phyloP scores from a whole-genome alignment of 2,329 filamentous ascomycete species.

The Penicillium sp. region DNA sequence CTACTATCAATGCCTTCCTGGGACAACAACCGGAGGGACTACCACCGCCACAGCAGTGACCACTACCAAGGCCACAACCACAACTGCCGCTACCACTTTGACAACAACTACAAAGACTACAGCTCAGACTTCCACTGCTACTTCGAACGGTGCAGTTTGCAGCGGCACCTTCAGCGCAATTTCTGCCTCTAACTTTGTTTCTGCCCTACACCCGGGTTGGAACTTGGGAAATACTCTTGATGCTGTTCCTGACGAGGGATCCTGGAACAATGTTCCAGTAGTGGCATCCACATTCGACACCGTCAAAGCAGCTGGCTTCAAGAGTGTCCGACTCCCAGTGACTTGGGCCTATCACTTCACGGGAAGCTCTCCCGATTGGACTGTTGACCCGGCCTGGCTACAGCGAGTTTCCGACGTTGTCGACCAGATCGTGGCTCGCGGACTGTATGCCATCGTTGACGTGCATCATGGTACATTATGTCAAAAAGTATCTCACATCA shows the following conservation, averaged over 20 bases:
- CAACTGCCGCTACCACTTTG: conserved; percentile 6
- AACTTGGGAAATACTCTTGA: conserved; percentile 64
- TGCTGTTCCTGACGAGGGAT: conserved; percentile 57
- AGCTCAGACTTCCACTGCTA: background rate
- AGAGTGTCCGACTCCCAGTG: conserved; percentile 60
- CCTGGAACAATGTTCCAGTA: conserved; percentile 61
- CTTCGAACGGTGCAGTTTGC: conserved; percentile 31
- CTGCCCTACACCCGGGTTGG: conserved; percentile 59
- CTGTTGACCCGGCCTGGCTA: conserved; percentile 57
- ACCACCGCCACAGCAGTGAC: conserved; percentile 3
- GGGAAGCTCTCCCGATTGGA: conserved; percentile 54
- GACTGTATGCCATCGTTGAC: conserved; percentile 58
- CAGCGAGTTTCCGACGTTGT: conserved; percentile 60
- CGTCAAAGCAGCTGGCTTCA: conserved; percentile 58
- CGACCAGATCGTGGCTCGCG: conserved; percentile 55
- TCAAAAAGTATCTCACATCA: background rate
- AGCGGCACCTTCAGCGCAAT: conserved; percentile 48
- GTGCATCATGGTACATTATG: conserved; percentile 53
- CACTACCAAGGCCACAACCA: conserved; percentile 9
- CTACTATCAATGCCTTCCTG: conserved; percentile 20
- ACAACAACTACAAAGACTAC: conserved; percentile 14
- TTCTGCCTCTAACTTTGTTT: conserved; percentile 51
- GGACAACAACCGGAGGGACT: conserved; percentile 9
- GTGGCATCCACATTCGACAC: conserved; percentile 53
- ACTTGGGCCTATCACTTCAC: conserved; percentile 61